These are phyloP conservation scores for Naganishia antarctica DNA, from an alignment of 768 basidiomycete species.

Conservation along the genomic window DNA sequence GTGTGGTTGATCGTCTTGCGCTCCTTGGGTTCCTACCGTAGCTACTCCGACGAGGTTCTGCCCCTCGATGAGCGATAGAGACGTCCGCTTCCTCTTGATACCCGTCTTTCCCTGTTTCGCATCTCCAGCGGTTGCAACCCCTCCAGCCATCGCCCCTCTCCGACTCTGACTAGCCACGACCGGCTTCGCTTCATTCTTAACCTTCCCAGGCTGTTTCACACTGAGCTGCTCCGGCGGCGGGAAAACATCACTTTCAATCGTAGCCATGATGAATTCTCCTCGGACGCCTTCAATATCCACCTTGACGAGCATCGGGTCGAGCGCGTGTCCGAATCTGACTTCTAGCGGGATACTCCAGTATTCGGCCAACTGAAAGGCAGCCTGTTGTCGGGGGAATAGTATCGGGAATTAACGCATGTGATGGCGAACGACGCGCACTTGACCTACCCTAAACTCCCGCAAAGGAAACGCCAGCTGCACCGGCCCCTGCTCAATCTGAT, in stretches of 20 bases:
- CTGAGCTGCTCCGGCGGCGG: neutral
- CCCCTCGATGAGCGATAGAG: constrained; percentile 3
- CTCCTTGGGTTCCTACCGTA: neutral
- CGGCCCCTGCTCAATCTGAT: constrained; percentile 33
- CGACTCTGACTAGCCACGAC: constrained; percentile 22
- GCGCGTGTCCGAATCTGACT: constrained; percentile 39
- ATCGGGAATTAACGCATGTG: no score
- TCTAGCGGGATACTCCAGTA: constrained; percentile 37
- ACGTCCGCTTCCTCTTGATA: constrained; percentile 12
- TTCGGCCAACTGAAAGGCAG: constrained; percentile 43
- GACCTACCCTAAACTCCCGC: constrained; percentile 47
- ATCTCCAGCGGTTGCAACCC: neutral
- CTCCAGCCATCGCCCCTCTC: constrained; percentile 23
- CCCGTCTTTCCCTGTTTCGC: neutral
- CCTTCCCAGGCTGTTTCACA: neutral
- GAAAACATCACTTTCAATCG: constrained; percentile 44
- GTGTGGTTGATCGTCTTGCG: neutral
- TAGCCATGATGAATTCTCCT: constrained; percentile 42
- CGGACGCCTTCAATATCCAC: constrained; percentile 30
- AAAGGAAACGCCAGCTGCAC: constrained; percentile 46
- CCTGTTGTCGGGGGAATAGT: no score
- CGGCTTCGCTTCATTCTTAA: neutral
- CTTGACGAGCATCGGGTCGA: constrained; percentile 43
- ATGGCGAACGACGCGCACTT: no score
- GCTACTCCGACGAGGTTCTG: neutral